These are phyloP conservation scores for Amaranthus tricolor DNA, from an alignment of 179 eudicot genomes.

Conservation along the genomic window DNA sequence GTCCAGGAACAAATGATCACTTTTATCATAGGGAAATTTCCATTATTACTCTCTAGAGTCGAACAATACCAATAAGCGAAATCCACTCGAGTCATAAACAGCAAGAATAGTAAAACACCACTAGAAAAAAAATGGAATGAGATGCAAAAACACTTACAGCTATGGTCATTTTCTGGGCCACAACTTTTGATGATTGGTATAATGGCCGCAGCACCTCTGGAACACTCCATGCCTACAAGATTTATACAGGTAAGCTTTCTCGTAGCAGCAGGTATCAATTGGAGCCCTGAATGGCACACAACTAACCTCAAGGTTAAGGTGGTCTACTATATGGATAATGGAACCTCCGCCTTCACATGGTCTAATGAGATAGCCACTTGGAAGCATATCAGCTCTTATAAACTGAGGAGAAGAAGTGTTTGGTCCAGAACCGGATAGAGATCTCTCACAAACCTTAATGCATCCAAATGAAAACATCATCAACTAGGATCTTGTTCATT, in stretches of 20 bases:
- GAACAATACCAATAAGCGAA: neutral
- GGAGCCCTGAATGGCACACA: neutral
- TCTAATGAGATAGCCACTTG: slow-evolving; percentile 89
- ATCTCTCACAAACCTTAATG: slow-evolving; percentile 89
- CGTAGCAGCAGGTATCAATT: neutral
- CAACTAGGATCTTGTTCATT: neutral
- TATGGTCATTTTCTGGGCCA: slow-evolving; percentile 91
- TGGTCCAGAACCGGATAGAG: slow-evolving; percentile 87
- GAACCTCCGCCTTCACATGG: slow-evolving; percentile 99
- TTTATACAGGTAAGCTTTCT: neutral
- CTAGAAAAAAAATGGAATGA: neutral
- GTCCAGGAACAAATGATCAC: neutral
- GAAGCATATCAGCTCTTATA: slow-evolving; percentile 90
- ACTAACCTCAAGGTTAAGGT: slow-evolving; percentile 84
- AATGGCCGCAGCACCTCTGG: slow-evolving; percentile 95
- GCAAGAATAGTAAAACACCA: neutral
- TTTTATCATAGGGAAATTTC: neutral
- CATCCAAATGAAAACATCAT: slow-evolving; percentile 18
- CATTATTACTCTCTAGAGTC: neutral
- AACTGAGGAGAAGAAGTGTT: slow-evolving; percentile 72
- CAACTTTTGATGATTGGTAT: slow-evolving; percentile 89
- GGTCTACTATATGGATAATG: slow-evolving; percentile 90
- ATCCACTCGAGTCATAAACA: neutral
- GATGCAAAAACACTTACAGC: slow-evolving; percentile 51
- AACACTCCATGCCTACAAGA: slow-evolving; percentile 82